Evolutionary conservation across 1,284 basidiomycete genomes (phyloP), one percentile per base, ranked within the genome.

Genomic region (Apiotrichum mycotoxinovorans): DNA sequence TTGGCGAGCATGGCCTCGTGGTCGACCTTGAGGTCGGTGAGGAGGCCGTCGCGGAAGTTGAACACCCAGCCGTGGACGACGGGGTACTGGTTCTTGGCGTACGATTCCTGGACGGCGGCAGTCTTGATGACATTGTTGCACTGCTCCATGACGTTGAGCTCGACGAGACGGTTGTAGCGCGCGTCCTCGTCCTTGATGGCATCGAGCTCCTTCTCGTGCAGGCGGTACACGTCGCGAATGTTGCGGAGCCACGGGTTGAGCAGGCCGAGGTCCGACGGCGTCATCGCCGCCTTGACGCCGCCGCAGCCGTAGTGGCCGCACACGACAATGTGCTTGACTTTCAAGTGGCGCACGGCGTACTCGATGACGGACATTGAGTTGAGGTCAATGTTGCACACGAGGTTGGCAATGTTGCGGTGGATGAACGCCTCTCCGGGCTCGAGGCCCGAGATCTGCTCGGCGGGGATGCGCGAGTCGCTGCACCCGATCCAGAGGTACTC

Each of bases 381-480:
- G 20, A 61, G 56, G 56, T 61, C 60, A 27, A 58, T 42, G 46
- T 57, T 61, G 60, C 53, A 55, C 25, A 61, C 60, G 35, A 61
- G 41, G 53, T 61, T 61, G 41, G 60, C 60, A 40, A 61, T 61
- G 60, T 61, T 61, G 53, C 60, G 56, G 60, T 61, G 60, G 56
- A 61, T 61, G 44, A 61, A 61, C 17, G 60, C 60, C 60, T 61
- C 56, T 20, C 60, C 60, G 23, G 60, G 60, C 46, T 61, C 30
- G 20, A 61, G 56, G 33, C 60, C 60, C 22, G 60, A 58, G 53
- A 61, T 61, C 20, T 42, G 20, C 60, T 61, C 60, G 50, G 60
- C 60, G 20, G 60, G 60, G 45, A 61, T 61, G 56, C 60, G 60
- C 50, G 50, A 52, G 60, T 61, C 60, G 2, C 37, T 37, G 53